Evolutionary conservation across 139 green algal genomes (phyloP).

Genomic region (Chlorella sorokiniana): DNA sequence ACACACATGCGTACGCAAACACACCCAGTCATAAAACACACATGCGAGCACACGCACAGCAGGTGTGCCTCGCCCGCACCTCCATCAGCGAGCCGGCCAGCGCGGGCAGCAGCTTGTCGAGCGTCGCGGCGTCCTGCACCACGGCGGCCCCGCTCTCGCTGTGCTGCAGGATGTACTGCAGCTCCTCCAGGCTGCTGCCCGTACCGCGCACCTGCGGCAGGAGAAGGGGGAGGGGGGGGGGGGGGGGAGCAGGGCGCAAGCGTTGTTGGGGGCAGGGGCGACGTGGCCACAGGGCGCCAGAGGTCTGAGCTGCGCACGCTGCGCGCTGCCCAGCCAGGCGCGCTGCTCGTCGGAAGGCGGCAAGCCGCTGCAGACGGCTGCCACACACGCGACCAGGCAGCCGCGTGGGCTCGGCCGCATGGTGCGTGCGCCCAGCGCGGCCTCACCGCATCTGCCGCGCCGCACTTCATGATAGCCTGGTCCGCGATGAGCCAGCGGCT

Average conservation of each 20-base stretch:
- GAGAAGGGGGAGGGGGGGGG: background rate
- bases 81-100: conserved; percentile 23
- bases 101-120: conserved; percentile 67
- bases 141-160: conserved; percentile 62
- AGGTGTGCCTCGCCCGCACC: background rate
- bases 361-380: no score
- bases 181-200: conserved; percentile 73
- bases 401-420: background rate
- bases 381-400: background rate
- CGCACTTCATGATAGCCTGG: conserved; percentile 76
- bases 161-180: conserved; percentile 82
- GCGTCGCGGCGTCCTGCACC: conserved; percentile 74
- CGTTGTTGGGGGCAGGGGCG: no score
- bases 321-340: no score
- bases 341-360: no score
- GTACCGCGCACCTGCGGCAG: conserved; percentile 73
- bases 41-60: background rate
- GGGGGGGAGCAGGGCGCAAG: background rate
- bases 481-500: conserved; percentile 88
- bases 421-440: background rate
- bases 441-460: conserved; percentile 66
- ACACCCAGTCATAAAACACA: no score
- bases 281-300: background rate
- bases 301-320: no score
- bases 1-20: no score